These are phyloP conservation scores for Aspergillus olivimuriae DNA, from an alignment of 495 filamentous ascomycete species.

Conservation along the genomic window DNA sequence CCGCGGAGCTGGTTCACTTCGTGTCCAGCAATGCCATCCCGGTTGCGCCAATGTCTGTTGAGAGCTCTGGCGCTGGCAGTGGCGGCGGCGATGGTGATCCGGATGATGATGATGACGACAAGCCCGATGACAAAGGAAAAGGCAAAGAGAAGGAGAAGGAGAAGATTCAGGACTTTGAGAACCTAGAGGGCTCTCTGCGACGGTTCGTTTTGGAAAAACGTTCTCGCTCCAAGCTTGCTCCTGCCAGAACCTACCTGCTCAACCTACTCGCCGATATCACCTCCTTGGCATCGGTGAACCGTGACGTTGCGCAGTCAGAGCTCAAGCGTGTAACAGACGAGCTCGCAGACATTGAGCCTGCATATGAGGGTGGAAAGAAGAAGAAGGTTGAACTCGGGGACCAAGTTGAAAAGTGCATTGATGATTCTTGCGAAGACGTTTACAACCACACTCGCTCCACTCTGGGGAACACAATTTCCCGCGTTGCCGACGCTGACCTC, in stretches of 20 bases:
- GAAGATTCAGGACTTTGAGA: constrained; percentile 81
- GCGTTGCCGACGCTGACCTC: constrained; percentile 68
- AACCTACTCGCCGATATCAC: constrained; percentile 85
- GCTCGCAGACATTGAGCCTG: constrained; percentile 74
- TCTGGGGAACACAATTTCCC: constrained; percentile 62
- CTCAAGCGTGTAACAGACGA: constrained; percentile 77
- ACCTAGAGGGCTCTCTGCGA: constrained; percentile 78
- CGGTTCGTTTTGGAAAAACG: constrained; percentile 96
- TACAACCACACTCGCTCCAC: constrained; percentile 74
- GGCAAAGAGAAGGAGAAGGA: constrained; percentile 88
- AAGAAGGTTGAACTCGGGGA: constrained; percentile 77
- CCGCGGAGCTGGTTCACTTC: constrained; percentile 89
- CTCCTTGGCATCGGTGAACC: constrained; percentile 77
- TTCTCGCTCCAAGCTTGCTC: constrained; percentile 89
- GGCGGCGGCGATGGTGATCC: constrained; percentile 47
- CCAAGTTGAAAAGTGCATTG: constrained; percentile 72
- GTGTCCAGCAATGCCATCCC: constrained; percentile 95
- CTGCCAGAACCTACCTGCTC: constrained; percentile 91
- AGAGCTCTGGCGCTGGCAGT: constrained; percentile 43
- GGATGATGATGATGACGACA: constrained; percentile 50
- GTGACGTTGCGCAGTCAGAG: constrained; percentile 78
- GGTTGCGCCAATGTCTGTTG: constrained; percentile 46
- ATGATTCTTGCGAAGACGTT: constrained; percentile 75
- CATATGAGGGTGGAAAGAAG: constrained; percentile 75
- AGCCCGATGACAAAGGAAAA: constrained; percentile 51